Evolutionary conservation across 805 yeast genomes (phyloP).

Genomic region (Cyberlindnera suaveolens): DNA sequence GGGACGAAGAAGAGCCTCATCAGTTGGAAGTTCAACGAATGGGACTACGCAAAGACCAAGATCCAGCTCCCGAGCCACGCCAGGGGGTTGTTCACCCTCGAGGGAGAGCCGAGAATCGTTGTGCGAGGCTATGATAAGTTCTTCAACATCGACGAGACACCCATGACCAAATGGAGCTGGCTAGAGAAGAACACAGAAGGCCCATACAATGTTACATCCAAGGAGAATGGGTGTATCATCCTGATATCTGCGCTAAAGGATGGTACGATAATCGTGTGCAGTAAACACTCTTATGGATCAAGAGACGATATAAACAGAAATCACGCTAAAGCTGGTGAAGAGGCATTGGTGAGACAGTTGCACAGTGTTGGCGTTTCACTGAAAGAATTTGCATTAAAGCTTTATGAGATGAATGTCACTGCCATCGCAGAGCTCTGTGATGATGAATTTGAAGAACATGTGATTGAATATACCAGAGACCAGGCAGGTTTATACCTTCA

Average conservation of each 20-base stretch:
- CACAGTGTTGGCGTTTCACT: constrained; percentile 30
- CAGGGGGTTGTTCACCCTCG: constrained; percentile 70
- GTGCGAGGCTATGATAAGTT: constrained; percentile 93
- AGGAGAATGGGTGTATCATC: constrained; percentile 92
- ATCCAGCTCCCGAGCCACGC: constrained; percentile 64
- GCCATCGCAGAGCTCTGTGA: constrained; percentile 94
- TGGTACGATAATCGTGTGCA: constrained; percentile 79
- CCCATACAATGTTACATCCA: constrained; percentile 74
- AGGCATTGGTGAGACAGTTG: constrained; percentile 51
- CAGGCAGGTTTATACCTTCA: constrained; percentile 82
- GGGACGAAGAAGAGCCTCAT: constrained; percentile 21
- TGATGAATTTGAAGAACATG: constrained; percentile 90
- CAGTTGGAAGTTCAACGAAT: constrained; percentile 85
- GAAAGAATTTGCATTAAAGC: constrained; percentile 46
- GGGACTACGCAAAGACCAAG: constrained; percentile 63
- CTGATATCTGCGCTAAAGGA: constrained; percentile 71
- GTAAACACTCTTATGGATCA: constrained; percentile 84
- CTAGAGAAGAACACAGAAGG: constrained; percentile 51
- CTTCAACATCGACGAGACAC: constrained; percentile 71
- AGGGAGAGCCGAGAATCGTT: constrained; percentile 40
- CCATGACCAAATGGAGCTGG: constrained; percentile 41
- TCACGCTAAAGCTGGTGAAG: constrained; percentile 73
- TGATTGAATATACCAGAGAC: constrained; percentile 61
- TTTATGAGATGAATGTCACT: constrained; percentile 53
- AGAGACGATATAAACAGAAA: constrained; percentile 47